Evolutionary conservation across 1,284 basidiomycete species (phyloP).

Genomic region (Volvariella volvacea): DNA sequence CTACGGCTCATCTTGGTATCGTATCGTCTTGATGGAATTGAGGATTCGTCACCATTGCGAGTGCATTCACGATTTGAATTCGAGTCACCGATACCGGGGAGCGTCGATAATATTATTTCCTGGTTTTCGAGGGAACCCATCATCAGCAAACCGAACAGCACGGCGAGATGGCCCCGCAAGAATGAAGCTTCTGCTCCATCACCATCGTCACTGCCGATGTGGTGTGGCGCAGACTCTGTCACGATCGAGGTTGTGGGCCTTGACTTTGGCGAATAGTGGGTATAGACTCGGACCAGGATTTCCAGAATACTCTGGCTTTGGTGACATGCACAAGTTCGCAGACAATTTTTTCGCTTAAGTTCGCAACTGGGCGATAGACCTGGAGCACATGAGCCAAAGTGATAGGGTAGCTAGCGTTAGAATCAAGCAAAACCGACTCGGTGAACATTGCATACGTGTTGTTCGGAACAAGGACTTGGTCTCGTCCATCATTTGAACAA

Average conservation of each 20-base stretch:
- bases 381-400: too few species aligned
- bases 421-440: neutral
- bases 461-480: constrained; percentile 37
- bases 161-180: constrained; percentile 61
- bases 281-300: constrained; percentile 39
- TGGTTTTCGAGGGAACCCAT: constrained; percentile 38
- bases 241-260: constrained; percentile 6
- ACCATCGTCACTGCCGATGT: constrained; percentile 7
- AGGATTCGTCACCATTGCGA: neutral
- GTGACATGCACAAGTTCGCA: constrained; percentile 42
- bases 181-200: constrained; percentile 35
- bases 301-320: constrained; percentile 33
- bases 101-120: constrained; percentile 30
- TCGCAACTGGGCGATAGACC: constrained; percentile 43
- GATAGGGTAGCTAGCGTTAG: constrained; percentile 1
- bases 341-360: constrained; percentile 37
- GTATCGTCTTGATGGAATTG: neutral
- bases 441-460: constrained; percentile 32
- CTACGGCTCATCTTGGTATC: constrained; percentile 11
- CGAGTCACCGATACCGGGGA: constrained; percentile 27
- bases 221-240: constrained; percentile 18
- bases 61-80: neutral
- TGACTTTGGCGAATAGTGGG: constrained; percentile 11
- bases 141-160: constrained; percentile 68
- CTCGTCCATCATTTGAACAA: constrained; percentile 51